Evolutionary conservation across 139 green algal genomes (phyloP), one percentile per base, ranked within the genome.

Genomic region (Gonium pectorale): DNA sequence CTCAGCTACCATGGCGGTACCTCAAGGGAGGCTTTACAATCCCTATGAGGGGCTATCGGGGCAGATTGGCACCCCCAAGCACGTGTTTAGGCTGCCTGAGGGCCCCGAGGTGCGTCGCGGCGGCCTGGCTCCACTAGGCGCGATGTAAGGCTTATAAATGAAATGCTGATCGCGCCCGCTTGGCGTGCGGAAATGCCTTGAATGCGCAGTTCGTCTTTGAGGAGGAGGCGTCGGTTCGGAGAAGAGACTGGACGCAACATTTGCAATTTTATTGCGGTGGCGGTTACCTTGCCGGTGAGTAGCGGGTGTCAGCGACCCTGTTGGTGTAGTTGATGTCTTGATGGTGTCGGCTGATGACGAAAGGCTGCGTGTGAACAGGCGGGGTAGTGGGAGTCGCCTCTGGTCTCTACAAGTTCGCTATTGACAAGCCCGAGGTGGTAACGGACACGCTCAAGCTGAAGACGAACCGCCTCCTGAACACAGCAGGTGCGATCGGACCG

Each of bases 181-280:
- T 88, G 52, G 62, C 97, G 31, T 91, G 94, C 6, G 77, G 93
- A 49, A 91, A 93, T 56, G 93, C 95, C 17, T 94, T n/a, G n/a
- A n/a, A n/a, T n/a, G n/a, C n/a, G n/a, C n/a, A n/a, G 89, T 98
- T 98, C 64, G 88, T 98, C 31, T 98, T 98, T 60, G 91, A 90
- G 60, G 96, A 98, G 75, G 95, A 98, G 73, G 93, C 93, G 27
- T 79, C 89, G 0, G 94, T 95, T 8, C 88, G 93, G 54, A 77
- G 89, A 56, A 89, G 96, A 75, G 91, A 90, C 69, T 98, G 95
- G 94, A 91, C 87, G 11, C 95, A 98, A 52, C 98, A 98, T 85
- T 80, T 98, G 54, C 95, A 95, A 31, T 98, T 97, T 66, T 98
- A 98, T 85, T 97, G 94, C 1, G 96, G 96, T 8, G 62, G 93